Conservation (phyloP, 2,329 filamentous ascomycete genomes). For the Phyllosticta citribraziliensis region DNA sequence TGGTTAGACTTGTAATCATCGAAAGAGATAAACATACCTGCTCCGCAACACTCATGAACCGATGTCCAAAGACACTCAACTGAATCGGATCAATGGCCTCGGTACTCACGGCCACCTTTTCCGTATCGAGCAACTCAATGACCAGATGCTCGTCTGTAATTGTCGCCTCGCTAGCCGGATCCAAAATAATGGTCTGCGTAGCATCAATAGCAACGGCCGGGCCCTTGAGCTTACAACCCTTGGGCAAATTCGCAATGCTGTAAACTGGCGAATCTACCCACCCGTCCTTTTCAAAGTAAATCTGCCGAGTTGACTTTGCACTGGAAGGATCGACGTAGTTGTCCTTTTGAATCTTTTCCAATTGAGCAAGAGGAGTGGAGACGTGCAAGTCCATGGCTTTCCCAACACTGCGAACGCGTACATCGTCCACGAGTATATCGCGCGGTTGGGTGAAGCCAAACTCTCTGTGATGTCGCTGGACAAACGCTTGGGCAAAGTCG, state of each 20-base stretch:
- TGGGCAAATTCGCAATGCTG: constrained; percentile 16
- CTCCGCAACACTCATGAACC: constrained; percentile 20
- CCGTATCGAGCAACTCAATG: constrained; percentile 30
- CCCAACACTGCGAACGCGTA: constrained; percentile 33
- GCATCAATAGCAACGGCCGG: constrained; percentile 29
- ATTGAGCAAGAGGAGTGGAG: constrained; percentile 1
- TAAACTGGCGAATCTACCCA: constrained; percentile 17
- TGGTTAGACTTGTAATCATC: background rate
- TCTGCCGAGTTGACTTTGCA: constrained; percentile 22
- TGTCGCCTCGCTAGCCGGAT: constrained; percentile 13
- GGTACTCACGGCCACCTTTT: constrained; percentile 14
- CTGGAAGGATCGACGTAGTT: constrained; percentile 57
- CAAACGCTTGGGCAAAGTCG: constrained; percentile 28
- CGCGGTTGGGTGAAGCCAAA: constrained; percentile 34
- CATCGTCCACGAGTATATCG: constrained; percentile 19
- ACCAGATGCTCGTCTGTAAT: constrained; percentile 31
- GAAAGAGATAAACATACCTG: background rate
- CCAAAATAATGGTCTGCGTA: constrained; percentile 38
- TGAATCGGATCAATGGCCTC: constrained; percentile 13
- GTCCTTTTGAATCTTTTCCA: constrained; percentile 51
- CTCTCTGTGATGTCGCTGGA: constrained; percentile 30
- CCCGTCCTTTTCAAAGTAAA: constrained; percentile 46
- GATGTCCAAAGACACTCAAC: constrained; percentile 15
- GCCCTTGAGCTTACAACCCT: constrained; percentile 17
- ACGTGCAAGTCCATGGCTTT: constrained; percentile 55